A percentile compares a stretch with the other conserved stretches of the same genome.
Evolutionary conservation across 148 eudicot genomes (phyloP).

Genomic region (Selenicereus undatus): DNA sequence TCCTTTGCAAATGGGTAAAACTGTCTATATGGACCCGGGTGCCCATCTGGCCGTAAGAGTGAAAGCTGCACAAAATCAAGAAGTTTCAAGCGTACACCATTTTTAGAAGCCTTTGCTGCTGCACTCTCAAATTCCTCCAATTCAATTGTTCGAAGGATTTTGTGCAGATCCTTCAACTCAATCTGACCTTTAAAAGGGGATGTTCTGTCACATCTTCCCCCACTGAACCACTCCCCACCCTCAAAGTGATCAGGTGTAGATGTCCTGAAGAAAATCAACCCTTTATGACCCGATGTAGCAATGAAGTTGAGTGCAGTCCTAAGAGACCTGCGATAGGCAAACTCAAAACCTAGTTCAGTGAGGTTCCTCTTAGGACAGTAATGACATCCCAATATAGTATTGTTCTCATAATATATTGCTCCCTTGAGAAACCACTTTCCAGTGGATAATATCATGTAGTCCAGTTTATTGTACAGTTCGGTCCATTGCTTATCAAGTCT

Average conservation of each 20-base stretch:
- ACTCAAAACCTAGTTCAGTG: constrained; percentile 38
- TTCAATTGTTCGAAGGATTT: constrained; percentile 48
- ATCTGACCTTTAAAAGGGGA: constrained; percentile 47
- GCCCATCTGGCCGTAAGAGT: constrained; percentile 76
- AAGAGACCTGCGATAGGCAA: constrained; percentile 50
- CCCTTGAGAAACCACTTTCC: constrained; percentile 65
- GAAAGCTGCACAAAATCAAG: constrained; percentile 62
- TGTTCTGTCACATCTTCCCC: constrained; percentile 59
- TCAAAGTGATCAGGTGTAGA: constrained; percentile 84
- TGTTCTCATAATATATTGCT: constrained; percentile 48
- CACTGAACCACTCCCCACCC: constrained; percentile 68
- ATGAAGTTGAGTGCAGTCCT: constrained; percentile 40
- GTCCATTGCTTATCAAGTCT: constrained; percentile 51
- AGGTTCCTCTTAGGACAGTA: constrained; percentile 38
- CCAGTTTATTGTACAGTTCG: constrained; percentile 32
- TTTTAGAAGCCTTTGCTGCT: constrained; percentile 36
- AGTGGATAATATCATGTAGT: constrained; percentile 56
- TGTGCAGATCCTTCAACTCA: constrained; percentile 36
- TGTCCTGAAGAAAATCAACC: constrained; percentile 48
- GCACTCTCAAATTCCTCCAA: constrained; percentile 61
- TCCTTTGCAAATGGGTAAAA: constrained; percentile 47
- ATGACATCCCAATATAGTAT: constrained; percentile 47
- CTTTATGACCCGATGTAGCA: constrained; percentile 43
- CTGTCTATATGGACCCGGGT: constrained; percentile 71
- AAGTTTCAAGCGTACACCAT: constrained; percentile 53